A percentile compares a stretch with the other conserved stretches of the same genome.
Conservation (phyloP, 805 yeast species). For the Kurtzmaniella fragi region DNA sequence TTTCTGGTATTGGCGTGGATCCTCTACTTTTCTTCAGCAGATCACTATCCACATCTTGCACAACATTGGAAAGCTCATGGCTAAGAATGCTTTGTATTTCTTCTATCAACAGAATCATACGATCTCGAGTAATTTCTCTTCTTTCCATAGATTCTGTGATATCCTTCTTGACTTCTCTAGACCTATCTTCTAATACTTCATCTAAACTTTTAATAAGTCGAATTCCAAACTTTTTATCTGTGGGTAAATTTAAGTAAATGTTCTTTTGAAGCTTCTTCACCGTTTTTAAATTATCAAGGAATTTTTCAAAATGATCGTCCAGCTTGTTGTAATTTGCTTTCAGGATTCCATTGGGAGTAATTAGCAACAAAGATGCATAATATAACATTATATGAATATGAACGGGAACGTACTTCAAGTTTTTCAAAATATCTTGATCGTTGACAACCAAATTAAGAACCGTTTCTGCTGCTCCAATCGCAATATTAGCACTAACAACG, state of each 20-base stretch:
- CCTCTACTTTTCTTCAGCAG: conserved; percentile 14
- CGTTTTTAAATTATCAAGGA: conserved; percentile 32
- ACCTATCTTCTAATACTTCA: conserved; percentile 25
- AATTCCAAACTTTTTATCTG: conserved; percentile 47
- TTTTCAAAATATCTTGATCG: conserved; percentile 53
- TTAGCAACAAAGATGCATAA: conserved; percentile 55
- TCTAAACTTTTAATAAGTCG: conserved; percentile 34
- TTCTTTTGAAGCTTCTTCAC: conserved; percentile 42
- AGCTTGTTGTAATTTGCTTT: conserved; percentile 10
- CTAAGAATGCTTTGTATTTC: conserved; percentile 6
- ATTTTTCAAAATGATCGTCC: conserved; percentile 18
- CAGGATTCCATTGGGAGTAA: conserved; percentile 42
- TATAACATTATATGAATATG: conserved; percentile 69
- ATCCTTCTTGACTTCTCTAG: conserved; percentile 12
- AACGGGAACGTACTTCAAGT: conserved; percentile 62
- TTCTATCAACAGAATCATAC: conserved; percentile 9
- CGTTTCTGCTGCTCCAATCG: conserved; percentile 58
- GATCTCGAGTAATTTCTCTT: conserved; percentile 7
- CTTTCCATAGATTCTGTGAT: conserved; percentile 14
- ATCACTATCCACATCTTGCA: conserved; percentile 10
- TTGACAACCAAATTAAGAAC: conserved; percentile 54
- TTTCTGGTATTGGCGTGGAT: conserved; percentile 31
- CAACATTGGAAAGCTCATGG: conserved; percentile 10
- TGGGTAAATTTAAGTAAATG: conserved; percentile 43
- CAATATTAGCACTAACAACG: conserved; percentile 41